Conservation (phyloP, 78 protist genomes). For the Guillardia theta region DNA sequence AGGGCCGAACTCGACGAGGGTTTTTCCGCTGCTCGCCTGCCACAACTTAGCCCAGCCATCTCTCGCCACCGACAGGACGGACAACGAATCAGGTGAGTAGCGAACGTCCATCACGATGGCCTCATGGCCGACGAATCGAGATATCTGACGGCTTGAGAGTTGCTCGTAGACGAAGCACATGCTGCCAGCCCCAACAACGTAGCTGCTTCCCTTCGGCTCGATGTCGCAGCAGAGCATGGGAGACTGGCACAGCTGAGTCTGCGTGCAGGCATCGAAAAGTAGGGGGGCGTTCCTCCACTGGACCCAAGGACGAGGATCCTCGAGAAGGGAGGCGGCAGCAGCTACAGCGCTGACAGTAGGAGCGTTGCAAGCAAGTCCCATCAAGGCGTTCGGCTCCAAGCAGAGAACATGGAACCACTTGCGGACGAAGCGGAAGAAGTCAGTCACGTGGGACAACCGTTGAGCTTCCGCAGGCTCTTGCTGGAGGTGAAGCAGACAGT, state of each 20-base stretch:
- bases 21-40: neutral
- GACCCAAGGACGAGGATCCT: neutral
- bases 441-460: no score
- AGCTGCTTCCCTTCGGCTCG: neutral
- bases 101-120: no score
- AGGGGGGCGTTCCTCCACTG: neutral
- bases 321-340: neutral
- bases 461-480: no score
- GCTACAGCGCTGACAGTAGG: neutral
- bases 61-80: neutral
- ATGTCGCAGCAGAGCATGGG: neutral
- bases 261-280: neutral
- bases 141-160: no score
- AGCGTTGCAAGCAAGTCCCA: neutral
- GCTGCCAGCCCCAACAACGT: no score
- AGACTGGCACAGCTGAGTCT: neutral
- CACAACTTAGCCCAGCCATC: neutral
- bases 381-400: neutral
- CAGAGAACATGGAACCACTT: neutral
- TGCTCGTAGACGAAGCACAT: no score
- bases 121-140: no score
- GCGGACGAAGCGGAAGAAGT: neutral
- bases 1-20: neutral
- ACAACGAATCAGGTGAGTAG: no score
- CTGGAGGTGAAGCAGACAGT: no score